Base-by-base conservation (phyloP, 2,329 filamentous ascomycete genomes). In the Ascochyta koolunga region DNA sequence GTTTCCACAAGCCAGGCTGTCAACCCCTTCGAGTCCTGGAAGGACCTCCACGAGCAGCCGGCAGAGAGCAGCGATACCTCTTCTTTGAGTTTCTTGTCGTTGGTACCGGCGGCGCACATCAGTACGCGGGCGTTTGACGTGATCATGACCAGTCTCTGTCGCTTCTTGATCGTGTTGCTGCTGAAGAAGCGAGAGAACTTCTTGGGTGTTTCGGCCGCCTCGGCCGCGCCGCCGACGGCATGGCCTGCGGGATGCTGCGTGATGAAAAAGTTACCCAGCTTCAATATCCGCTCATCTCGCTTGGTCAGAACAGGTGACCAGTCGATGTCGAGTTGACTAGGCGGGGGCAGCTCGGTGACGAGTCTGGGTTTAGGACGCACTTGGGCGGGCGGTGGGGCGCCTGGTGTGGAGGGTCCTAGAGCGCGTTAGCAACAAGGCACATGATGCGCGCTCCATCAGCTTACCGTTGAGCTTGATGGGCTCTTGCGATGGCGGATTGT, bases 261-360 rank as follows among this genome's bases (percentile, higher is more conserved):
- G 7, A 99, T 93, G 74, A 92, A 85, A 59, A 97, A 79, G 67
- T 99, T 96, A 2, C 95, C 95, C 19, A 99, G 81, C 74, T 96
- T 97, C 59, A 99, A 76, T 63, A 99, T 99, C 31, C 95, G 86
- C 76, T 99, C 95, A 69, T 98, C 97, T 55, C 86, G 88, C 67
- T 88, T 87, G 9, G 90, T 97, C 50, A 99, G 80, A 4, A 99
- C 93, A 0, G 95, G 95, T 0, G 93, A 97, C 95, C 95, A 99
- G 76, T 99, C 95, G 52, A 99, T 96, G 70, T 99, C 95, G 22
- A 99, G 80, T 73, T 98, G 95, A 44, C 90, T 96, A 0, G 95
- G 95, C n/a, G 95, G 93, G 15, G 95, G 92, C 9, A 99, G 82
- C 74, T 99, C 95, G 1, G 95, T 98, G 56, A 99, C 96, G 56